Conservation (phyloP, 2,329 filamentous ascomycete species). For the Alternaria solani region DNA sequence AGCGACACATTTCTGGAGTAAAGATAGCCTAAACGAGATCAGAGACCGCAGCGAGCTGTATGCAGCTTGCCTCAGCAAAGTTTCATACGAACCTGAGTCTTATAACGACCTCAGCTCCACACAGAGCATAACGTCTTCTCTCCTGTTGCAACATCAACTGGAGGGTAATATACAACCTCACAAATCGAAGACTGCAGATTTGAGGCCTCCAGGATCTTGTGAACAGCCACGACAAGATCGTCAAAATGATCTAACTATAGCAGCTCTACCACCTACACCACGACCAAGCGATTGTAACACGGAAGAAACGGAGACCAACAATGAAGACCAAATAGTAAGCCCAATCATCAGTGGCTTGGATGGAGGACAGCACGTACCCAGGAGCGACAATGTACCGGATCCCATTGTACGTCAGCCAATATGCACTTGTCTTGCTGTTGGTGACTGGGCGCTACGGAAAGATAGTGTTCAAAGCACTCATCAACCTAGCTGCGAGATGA, state of each 20-base stretch:
- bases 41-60: neutral
- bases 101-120: neutral
- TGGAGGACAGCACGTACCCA: neutral
- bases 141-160: neutral
- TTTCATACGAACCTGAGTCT: neutral
- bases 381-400: neutral
- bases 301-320: neutral
- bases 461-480: neutral
- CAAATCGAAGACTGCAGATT: neutral
- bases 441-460: neutral
- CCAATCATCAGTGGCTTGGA: too few species aligned
- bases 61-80: neutral
- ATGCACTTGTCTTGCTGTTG: neutral
- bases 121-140: neutral
- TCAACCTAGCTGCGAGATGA: neutral
- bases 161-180: neutral
- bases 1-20: neutral
- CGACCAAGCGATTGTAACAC: neutral
- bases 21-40: neutral
- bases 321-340: neutral
- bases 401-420: too few species aligned
- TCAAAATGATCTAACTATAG: neutral
- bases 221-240: neutral
- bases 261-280: too few species aligned
- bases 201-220: neutral